A percentile compares a stretch with the other conserved stretches of the same genome.
These are phyloP conservation scores for Babesia ovis DNA, from an alignment of 169 alveolate genomes.

Conservation along the genomic window DNA sequence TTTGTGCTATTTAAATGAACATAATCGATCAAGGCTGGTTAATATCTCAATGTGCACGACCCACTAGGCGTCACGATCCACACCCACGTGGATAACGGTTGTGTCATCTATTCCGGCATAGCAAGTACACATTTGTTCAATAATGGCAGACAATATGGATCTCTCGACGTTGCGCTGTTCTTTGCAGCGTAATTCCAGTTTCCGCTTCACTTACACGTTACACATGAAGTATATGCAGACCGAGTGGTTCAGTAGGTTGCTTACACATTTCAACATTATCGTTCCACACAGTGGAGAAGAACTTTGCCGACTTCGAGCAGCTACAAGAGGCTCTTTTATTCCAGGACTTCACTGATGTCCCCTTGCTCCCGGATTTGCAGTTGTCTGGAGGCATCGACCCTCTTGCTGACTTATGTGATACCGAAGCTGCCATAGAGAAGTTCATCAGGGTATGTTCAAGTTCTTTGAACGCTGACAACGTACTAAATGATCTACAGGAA, in stretches of 20 bases:
- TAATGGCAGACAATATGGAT: not conserved
- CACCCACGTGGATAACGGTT: not conserved
- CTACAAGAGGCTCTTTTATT: constrained; percentile 40
- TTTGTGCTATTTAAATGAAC: no score
- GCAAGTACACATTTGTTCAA: constrained; percentile 4
- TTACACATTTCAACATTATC: not conserved
- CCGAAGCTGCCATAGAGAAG: constrained; percentile 34
- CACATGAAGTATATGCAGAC: constrained; percentile 38
- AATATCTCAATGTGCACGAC: not conserved
- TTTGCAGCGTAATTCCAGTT: constrained; percentile 16
- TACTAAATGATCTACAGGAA: constrained; percentile 46
- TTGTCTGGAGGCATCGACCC: constrained; percentile 44
- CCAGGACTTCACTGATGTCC: constrained; percentile 53
- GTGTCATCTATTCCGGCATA: not conserved
- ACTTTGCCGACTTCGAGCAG: constrained; percentile 56
- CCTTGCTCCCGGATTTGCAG: constrained; percentile 59
- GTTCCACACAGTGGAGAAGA: constrained; percentile 34
- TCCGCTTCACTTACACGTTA: constrained; percentile 23
- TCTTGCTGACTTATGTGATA: constrained; percentile 26
- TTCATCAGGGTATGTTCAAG: constrained; percentile 39
- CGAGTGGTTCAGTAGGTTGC: constrained; percentile 35
- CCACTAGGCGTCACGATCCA: not conserved
- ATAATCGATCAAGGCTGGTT: no score
- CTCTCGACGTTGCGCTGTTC: constrained; percentile 22
- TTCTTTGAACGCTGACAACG: not conserved